Percentiles rank a stretch among this genome's conserved stretches.
phyloP scores from a whole-genome alignment of 192 early-diverging fungal genomes.

The Umbelopsis vinacea region DNA sequence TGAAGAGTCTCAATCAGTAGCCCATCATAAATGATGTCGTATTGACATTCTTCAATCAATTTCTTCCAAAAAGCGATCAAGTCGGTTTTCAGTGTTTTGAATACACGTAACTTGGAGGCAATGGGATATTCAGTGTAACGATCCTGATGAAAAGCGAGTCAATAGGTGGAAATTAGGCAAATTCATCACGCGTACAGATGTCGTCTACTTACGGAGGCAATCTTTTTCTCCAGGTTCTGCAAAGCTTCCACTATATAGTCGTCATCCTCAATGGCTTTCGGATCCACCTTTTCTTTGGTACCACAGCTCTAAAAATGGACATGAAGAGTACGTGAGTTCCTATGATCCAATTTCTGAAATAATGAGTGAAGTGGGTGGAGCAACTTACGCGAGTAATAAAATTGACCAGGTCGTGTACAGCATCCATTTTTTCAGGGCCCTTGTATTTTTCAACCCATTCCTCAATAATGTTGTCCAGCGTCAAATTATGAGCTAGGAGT shows the following conservation, averaged over 20 bases:
- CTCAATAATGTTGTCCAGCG: slow-evolving; percentile 63
- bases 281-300: slow-evolving; percentile 50
- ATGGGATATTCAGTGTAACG: slow-evolving; percentile 78
- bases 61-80: slow-evolving; percentile 70
- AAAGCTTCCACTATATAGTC: slow-evolving; percentile 59
- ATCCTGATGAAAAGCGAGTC: neutral
- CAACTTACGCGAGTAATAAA: slow-evolving; percentile 64
- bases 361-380: no score
- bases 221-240: slow-evolving; percentile 59
- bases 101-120: slow-evolving; percentile 66
- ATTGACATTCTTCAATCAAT: slow-evolving; percentile 62
- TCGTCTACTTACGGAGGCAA: slow-evolving; percentile 55
- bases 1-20: slow-evolving; percentile 63
- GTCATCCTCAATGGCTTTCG: slow-evolving; percentile 55
- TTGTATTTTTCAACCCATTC: slow-evolving; percentile 78
- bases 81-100: slow-evolving; percentile 68
- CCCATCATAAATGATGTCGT: slow-evolving; percentile 64
- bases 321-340: no score
- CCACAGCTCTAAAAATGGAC: slow-evolving; percentile 53
- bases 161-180: neutral
- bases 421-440: slow-evolving; percentile 47
- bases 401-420: slow-evolving; percentile 75
- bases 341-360: no score
- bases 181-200: neutral
- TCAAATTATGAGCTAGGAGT: slow-evolving; percentile 51